phyloP scores from a whole-genome alignment of 75 land plant species.

The Chamaecyparis obtusa region DNA sequence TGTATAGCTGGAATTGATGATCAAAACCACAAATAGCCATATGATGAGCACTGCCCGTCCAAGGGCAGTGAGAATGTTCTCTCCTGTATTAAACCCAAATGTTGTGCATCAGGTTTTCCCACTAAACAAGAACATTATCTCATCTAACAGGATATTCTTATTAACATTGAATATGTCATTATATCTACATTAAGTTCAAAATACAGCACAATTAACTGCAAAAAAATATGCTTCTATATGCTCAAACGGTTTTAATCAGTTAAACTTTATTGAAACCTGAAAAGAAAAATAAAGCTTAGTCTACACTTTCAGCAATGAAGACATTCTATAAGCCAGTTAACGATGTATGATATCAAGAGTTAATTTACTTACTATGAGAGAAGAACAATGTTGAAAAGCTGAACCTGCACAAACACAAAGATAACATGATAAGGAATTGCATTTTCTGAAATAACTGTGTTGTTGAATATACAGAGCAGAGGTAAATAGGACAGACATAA shows the following conservation, averaged over 20 bases:
- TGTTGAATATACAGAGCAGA: not conserved
- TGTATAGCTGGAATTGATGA: conserved; percentile 83
- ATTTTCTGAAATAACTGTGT: not conserved
- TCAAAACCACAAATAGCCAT: conserved; percentile 87
- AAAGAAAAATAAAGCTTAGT: not conserved
- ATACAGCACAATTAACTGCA: not conserved
- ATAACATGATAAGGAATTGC: not conserved
- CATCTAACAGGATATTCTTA: not conserved
- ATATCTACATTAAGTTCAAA: not conserved
- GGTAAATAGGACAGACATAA: not conserved
- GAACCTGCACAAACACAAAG: conserved; percentile 61
- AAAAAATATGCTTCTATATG: not conserved
- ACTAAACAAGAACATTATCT: not conserved
- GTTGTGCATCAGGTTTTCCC: not conserved
- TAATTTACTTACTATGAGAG: conserved; percentile 70
- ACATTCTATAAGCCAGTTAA: not conserved
- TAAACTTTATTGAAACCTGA: not conserved
- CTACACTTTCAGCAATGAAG: not conserved
- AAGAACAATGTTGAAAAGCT: conserved; percentile 89
- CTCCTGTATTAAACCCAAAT: conserved; percentile 34
- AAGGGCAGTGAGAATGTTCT: conserved; percentile 63
- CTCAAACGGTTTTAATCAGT: not conserved
- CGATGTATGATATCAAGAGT: not conserved
- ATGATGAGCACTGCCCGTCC: conserved; percentile 67
- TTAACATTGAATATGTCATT: not conserved